These are phyloP conservation scores for Evernia prunastri DNA, from an alignment of 495 filamentous ascomycete species.

Conservation along the genomic window DNA sequence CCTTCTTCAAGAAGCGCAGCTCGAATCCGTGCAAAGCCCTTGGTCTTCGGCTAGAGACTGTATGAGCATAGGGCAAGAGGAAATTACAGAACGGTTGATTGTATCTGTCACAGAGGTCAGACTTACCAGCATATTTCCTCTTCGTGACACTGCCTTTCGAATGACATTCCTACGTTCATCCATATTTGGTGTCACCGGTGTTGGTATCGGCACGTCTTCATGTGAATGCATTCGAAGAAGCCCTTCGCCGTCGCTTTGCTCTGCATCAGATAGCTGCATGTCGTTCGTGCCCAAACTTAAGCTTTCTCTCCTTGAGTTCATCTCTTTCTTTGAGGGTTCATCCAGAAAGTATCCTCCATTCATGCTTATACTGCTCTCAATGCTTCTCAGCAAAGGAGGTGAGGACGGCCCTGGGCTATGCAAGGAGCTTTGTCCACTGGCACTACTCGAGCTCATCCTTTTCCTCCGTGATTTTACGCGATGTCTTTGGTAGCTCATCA, in stretches of 20 bases:
- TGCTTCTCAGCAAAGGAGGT: slow-evolving; percentile 57
- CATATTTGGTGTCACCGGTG: slow-evolving; percentile 30
- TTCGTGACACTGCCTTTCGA: slow-evolving; percentile 66
- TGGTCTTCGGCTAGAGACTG: slow-evolving; percentile 71
- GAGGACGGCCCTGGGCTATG: slow-evolving; percentile 58
- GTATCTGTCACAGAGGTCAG: background rate
- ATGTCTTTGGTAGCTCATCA: slow-evolving; percentile 70
- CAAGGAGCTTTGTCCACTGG: slow-evolving; percentile 62
- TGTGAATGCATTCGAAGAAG: slow-evolving; percentile 27
- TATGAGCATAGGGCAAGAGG: slow-evolving; percentile 18
- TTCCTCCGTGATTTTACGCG: slow-evolving; percentile 49
- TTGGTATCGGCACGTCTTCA: slow-evolving; percentile 19
- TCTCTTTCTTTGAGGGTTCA: slow-evolving; percentile 37
- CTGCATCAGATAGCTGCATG: slow-evolving; percentile 72
- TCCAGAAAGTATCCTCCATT: slow-evolving; percentile 40
- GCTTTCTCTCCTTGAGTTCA: slow-evolving; percentile 67
- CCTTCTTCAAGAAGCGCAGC: slow-evolving; percentile 84
- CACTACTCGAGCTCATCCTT: slow-evolving; percentile 59
- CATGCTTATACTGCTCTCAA: slow-evolving; percentile 42
- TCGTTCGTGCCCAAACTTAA: slow-evolving; percentile 82
- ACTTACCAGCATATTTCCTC: slow-evolving; percentile 80
- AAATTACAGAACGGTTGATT: background rate
- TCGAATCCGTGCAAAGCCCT: slow-evolving; percentile 85
- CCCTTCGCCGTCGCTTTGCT: slow-evolving; percentile 61
- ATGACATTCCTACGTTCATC: slow-evolving; percentile 40